Percentiles rank a stretch among this genome's conserved stretches.
These are phyloP conservation scores for Eucalyptus tenuipes DNA, from an alignment of 345 rosid species.

Conservation along the genomic window DNA sequence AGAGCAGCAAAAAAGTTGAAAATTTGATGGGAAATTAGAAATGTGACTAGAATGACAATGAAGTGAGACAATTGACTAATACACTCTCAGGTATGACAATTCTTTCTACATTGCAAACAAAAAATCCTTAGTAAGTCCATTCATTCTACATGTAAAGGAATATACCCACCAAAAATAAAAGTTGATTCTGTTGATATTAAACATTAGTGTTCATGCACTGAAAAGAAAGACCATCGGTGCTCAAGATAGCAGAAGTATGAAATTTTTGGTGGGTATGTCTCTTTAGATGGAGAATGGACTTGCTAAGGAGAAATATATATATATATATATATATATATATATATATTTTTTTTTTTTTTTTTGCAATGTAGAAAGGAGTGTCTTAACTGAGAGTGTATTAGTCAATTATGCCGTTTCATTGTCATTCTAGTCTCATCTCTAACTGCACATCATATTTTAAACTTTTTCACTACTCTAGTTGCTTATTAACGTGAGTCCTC, in stretches of 20 bases:
- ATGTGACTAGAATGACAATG: background rate
- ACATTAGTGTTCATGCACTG: background rate
- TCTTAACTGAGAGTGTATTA: no score
- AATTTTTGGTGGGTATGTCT: background rate
- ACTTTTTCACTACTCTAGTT: background rate
- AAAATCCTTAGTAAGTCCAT: background rate
- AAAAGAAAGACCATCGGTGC: background rate
- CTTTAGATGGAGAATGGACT: background rate
- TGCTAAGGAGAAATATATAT: no score
- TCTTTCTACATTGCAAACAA: background rate
- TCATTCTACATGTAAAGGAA: background rate
- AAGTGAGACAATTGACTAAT: background rate
- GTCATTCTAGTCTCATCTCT: background rate
- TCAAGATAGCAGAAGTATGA: background rate
- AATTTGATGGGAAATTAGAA: background rate
- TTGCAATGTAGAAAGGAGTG: background rate
- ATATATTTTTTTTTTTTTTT: no score
- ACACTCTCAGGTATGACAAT: background rate
- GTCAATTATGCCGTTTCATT: no score
- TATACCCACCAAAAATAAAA: no score
- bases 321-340: no score
- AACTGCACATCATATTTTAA: background rate
- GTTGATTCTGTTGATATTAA: background rate
- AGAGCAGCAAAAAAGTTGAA: background rate
- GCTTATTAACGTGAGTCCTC: background rate